Conservation (phyloP, 805 yeast species). For the Candida lessepsii region DNA sequence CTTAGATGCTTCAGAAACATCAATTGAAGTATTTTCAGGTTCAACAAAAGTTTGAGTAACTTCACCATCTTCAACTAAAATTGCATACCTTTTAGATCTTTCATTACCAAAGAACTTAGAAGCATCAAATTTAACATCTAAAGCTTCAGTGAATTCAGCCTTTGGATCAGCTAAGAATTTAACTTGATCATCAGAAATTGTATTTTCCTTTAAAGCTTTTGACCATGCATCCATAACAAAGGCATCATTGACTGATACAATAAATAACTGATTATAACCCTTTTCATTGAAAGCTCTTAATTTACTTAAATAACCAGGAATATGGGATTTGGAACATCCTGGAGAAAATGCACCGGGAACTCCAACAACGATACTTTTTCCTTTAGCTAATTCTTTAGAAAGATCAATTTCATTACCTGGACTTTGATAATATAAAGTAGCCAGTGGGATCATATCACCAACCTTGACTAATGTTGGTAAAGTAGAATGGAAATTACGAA, state of each 20-base stretch:
- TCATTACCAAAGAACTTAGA: constrained; percentile 70
- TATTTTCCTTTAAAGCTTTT: constrained; percentile 29
- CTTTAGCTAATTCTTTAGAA: constrained; percentile 41
- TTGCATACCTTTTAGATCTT: constrained; percentile 74
- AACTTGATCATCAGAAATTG: constrained; percentile 31
- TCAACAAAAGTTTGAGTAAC: constrained; percentile 68
- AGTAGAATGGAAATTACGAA: constrained; percentile 14
- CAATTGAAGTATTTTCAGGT: constrained; percentile 76
- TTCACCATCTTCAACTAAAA: constrained; percentile 71
- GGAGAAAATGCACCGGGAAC: constrained; percentile 74
- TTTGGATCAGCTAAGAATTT: constrained; percentile 76
- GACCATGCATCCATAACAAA: constrained; percentile 86
- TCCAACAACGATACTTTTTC: constrained; percentile 38
- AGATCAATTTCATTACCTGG: constrained; percentile 64
- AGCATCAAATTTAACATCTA: constrained; percentile 75
- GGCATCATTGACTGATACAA: constrained; percentile 82
- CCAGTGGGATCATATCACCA: constrained; percentile 64
- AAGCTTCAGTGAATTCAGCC: constrained; percentile 64
- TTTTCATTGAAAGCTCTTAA: constrained; percentile 54
- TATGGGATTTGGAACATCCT: constrained; percentile 68
- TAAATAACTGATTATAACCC: constrained; percentile 62
- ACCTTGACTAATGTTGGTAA: constrained; percentile 28
- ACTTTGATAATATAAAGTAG: constrained; percentile 54
- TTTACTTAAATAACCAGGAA: constrained; percentile 67
- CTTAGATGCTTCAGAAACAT: constrained; percentile 48